Evolutionary conservation across 1,284 basidiomycete genomes (phyloP).

Genomic region (Violaceomyces palustris): DNA sequence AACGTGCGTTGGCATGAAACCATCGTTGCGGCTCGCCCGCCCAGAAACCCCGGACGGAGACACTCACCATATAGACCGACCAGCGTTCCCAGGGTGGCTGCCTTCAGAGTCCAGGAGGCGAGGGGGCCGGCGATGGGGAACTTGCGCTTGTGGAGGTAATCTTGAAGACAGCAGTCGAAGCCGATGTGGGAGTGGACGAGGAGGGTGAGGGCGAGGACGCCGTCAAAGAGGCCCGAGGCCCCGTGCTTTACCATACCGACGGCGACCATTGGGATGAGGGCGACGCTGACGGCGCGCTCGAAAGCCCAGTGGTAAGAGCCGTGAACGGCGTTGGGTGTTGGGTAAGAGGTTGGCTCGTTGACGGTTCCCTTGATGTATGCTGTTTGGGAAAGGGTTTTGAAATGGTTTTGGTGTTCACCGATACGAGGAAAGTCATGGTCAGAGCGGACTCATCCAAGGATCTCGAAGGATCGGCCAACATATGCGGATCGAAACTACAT

Average conservation of each 20-base stretch:
- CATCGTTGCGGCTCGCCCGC: background rate
- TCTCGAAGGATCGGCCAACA: too few relatives aligned
- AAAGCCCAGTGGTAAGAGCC: constrained; percentile 98
- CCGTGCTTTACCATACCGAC: constrained; percentile 52
- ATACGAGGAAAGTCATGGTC: too few relatives aligned
- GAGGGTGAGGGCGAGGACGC: constrained; percentile 75
- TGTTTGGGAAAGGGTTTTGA: constrained; percentile 54
- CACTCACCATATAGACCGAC: constrained; percentile 70
- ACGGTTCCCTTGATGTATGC: constrained; percentile 88
- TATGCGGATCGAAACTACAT: too few relatives aligned
- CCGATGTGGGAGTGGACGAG: constrained; percentile 91
- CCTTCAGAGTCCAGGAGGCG: constrained; percentile 69
- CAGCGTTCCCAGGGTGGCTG: constrained; percentile 74
- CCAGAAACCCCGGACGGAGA: background rate
- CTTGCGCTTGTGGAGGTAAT: constrained; percentile 92
- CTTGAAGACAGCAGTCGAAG: constrained; percentile 56
- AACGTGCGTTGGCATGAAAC: background rate
- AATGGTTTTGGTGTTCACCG: too few relatives aligned
- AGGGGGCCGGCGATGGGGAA: constrained; percentile 70
- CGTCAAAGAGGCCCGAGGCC: constrained; percentile 63
- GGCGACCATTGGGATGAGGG: constrained; percentile 70
- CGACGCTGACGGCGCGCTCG: constrained; percentile 81
- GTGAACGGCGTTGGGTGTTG: constrained; percentile 64
- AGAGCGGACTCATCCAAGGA: too few relatives aligned
- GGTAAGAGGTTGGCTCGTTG: constrained; percentile 89